A percentile compares a stretch with the other conserved stretches of the same genome.
Evolutionary conservation across 2,329 filamentous ascomycete genomes (phyloP).

Genomic region (Aspergillus melleus): DNA sequence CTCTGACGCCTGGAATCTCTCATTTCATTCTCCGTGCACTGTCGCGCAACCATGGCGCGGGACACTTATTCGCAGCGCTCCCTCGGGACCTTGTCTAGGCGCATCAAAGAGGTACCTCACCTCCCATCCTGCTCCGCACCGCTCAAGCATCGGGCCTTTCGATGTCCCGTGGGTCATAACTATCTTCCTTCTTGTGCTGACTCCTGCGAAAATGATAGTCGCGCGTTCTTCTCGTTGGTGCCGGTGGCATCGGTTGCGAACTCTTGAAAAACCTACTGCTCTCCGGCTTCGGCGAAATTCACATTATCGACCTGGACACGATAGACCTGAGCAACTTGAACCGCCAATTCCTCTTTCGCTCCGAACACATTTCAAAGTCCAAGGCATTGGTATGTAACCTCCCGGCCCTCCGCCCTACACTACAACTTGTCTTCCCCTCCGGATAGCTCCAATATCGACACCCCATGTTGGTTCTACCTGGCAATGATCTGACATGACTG

Average conservation of each 20-base stretch:
- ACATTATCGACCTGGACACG: conserved; percentile 95
- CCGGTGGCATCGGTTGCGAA: conserved; percentile 96
- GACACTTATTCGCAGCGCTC: conserved; percentile 46
- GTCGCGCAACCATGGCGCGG: conserved; percentile 35
- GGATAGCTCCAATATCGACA: neutral
- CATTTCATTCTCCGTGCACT: conserved; percentile 6
- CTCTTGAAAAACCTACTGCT: conserved; percentile 94
- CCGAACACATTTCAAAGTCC: conserved; percentile 96
- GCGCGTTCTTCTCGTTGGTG: conserved; percentile 88
- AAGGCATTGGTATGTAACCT: conserved; percentile 74
- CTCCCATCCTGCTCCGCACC: neutral
- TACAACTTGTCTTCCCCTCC: neutral
- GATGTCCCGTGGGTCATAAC: neutral
- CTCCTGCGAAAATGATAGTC: conserved; percentile 54
- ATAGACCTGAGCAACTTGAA: conserved; percentile 98
- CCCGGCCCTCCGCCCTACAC: conserved; percentile 11
- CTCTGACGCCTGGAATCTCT: conserved; percentile 3
- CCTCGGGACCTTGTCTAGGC: conserved; percentile 41
- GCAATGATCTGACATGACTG: neutral
- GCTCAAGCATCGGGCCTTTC: neutral
- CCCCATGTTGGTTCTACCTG: neutral
- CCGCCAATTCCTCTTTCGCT: conserved; percentile 92
- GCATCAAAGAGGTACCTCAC: conserved; percentile 41
- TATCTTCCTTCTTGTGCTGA: neutral
- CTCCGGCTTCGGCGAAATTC: conserved; percentile 86